Percentiles rank a stretch among this genome's conserved stretches.
Conservation (phyloP, 1,139 yeast species). For the Scheffersomyces illinoinensis region DNA sequence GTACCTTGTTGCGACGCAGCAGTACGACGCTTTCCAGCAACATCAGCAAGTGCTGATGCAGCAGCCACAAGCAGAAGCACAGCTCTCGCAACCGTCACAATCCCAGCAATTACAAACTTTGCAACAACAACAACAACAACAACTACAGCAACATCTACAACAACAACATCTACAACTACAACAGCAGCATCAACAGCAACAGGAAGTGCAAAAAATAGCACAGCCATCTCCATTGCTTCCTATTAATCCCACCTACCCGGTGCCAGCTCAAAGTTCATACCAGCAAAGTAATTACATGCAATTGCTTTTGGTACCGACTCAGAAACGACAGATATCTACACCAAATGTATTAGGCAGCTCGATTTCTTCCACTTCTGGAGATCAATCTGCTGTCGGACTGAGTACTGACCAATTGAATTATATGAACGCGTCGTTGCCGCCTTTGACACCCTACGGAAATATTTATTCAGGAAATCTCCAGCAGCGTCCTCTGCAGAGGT, state of each 20-base stretch:
- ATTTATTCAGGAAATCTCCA: neutral
- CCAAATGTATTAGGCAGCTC: neutral
- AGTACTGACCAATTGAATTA: constrained; percentile 6
- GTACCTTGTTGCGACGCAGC: neutral
- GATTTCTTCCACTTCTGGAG: neutral
- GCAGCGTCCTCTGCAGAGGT: neutral
- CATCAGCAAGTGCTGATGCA: neutral
- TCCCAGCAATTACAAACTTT: neutral
- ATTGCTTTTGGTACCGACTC: neutral
- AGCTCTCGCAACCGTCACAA: neutral
- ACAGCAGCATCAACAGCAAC: neutral
- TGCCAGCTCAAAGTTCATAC: neutral
- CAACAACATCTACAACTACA: neutral
- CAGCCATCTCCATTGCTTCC: neutral
- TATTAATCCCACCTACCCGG: neutral
- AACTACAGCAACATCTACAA: neutral
- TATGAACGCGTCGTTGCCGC: constrained; percentile 5
- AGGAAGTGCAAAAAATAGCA: neutral
- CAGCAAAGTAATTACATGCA: neutral
- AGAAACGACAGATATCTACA: neutral
- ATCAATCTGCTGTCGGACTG: neutral
- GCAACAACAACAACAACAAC: neutral
- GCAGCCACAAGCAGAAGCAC: neutral
- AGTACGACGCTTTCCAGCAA: neutral
- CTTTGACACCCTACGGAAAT: constrained; percentile 3